phyloP scores from a whole-genome alignment of 306 rosid genomes.

The Fagus sylvatica region DNA sequence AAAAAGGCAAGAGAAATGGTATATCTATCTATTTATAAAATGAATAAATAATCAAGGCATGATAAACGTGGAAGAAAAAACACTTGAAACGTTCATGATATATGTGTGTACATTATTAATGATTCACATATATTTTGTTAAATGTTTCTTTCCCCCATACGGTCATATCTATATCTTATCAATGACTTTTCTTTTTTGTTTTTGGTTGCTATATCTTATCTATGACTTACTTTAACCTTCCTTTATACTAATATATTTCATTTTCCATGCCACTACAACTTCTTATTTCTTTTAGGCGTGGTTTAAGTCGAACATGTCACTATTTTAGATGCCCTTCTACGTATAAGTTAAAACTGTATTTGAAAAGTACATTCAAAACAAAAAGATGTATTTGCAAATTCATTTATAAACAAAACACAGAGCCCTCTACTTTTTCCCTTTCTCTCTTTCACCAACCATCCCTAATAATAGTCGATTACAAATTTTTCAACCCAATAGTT shows the following conservation, averaged over 20 bases:
- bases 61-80: slow-evolving; percentile 21
- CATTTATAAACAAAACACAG: too few species aligned
- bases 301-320: not conserved
- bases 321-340: not conserved
- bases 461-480: too few species aligned
- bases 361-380: too few species aligned
- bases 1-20: too few species aligned
- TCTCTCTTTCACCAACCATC: too few species aligned
- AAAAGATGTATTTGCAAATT: too few species aligned
- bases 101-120: not conserved
- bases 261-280: not conserved
- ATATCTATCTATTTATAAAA: not conserved
- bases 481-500: too few species aligned
- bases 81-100: not conserved
- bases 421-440: too few species aligned
- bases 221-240: not conserved
- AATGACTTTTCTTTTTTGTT: too few species aligned
- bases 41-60: not conserved
- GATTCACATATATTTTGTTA: not conserved
- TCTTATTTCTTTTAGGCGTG: too few species aligned
- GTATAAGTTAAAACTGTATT: not conserved
- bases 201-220: too few species aligned
- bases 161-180: not conserved
- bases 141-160: not conserved
- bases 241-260: not conserved